Base-by-base conservation (phyloP, 2,329 filamentous ascomycete species). In the Cordyceps javanica region DNA sequence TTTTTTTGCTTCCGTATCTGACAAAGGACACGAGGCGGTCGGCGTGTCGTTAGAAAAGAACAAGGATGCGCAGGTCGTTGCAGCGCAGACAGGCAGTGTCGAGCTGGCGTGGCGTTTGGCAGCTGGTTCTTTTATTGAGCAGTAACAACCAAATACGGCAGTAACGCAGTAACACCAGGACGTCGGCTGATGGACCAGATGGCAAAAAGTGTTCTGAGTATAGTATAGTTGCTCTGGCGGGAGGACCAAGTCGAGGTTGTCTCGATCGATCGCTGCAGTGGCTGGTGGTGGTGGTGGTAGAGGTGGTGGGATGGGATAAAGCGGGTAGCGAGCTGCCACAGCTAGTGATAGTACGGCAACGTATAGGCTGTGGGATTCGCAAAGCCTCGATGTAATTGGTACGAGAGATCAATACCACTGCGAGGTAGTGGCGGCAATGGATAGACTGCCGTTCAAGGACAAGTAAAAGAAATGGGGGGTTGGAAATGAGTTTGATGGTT, bases 241-340 rank as follows among this genome's bases (percentile, higher is more conserved):
- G 8, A 42, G n/a, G 21, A 42, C 21, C n/a, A n/a, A 23, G 52
- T 34, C 39, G 51, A 44, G 21, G 51, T 44, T 13, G 51, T 45
- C 52, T 55, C 41, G 52, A 55, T 55, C 52, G 52, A 55, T 55
- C 52, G 42, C 42, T 38, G 41, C 19, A 38, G 52, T 55, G 52
- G 42, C 42, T 55, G 39, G 26, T 23, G 26, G 38, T 38, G 30
- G 50, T 53, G 42, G 51, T 45, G 19, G 51, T 41, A 34, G n/a
- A n/a, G n/a, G n/a, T n/a, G 51, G 39, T 46, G 28, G 52, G 52
- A 55, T 46, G 41, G 52, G 42, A 36, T 38, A 55, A 42, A 39
- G 52, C 52, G 52, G 52, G 41, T 48, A 48, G 28, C 13, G 3
- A 38, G 16, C 46, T 36, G 50, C 25, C 16, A 41, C 23, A 41